Percentiles rank a stretch among this genome's conserved stretches.
phyloP scores from a whole-genome alignment of 2,329 filamentous ascomycete species.

The Aspergillus fijiensis region DNA sequence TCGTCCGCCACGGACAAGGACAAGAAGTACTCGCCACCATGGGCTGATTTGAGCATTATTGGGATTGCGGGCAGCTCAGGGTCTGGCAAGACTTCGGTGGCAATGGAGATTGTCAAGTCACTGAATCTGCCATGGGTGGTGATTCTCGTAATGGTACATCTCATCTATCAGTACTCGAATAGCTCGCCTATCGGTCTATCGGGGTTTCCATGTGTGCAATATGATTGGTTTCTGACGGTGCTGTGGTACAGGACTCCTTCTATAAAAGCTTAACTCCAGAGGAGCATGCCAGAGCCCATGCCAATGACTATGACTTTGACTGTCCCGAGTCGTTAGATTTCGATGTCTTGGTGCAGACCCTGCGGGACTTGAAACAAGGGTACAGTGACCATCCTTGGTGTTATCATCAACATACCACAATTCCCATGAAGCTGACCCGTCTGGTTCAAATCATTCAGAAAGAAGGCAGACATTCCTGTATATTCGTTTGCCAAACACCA shows the following conservation, averaged over 20 bases:
- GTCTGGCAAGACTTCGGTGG: slow-evolving; percentile 91
- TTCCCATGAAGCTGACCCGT: not conserved
- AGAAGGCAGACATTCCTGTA: slow-evolving; percentile 76
- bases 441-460: slow-evolving; percentile 21
- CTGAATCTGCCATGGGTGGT: slow-evolving; percentile 97
- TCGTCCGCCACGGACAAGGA: slow-evolving; percentile 46
- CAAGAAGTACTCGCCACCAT: slow-evolving; percentile 86
- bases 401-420: not conserved
- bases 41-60: slow-evolving; percentile 95
- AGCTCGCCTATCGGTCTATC: not conserved
- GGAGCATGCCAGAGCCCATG: slow-evolving; percentile 76
- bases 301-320: slow-evolving; percentile 95
- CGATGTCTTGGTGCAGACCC: slow-evolving; percentile 74
- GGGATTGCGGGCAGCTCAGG: slow-evolving; percentile 94
- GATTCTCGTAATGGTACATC: slow-evolving; percentile 86
- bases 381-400: slow-evolving; percentile 43
- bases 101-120: slow-evolving; percentile 83
- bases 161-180: not conserved
- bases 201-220: not conserved
- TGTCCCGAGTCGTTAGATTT: slow-evolving; percentile 94
- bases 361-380: slow-evolving; percentile 88
- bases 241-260: slow-evolving; percentile 74
- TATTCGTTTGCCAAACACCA: slow-evolving; percentile 95
- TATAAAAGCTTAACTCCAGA: slow-evolving; percentile 86
- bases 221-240: slow-evolving; percentile 20